Percentiles rank a stretch among this genome's conserved stretches.
phyloP scores from a whole-genome alignment of 2,329 filamentous ascomycete species.

The Ophiosphaerella narmari region DNA sequence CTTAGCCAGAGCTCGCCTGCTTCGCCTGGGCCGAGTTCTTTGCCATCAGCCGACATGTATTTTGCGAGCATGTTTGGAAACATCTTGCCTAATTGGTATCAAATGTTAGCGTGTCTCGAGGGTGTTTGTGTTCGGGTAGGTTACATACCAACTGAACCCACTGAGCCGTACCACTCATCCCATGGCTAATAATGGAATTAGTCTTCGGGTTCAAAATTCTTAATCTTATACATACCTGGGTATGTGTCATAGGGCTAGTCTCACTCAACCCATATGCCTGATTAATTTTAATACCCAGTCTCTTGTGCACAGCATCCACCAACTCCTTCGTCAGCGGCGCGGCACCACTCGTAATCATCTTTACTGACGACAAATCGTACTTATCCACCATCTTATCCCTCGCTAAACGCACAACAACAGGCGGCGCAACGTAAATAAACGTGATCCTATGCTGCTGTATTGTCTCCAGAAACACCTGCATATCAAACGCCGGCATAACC shows the following conservation, averaged over 20 bases:
- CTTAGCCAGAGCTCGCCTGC: constrained; percentile 66
- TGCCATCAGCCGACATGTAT: constrained; percentile 66
- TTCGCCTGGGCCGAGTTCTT: constrained; percentile 65
- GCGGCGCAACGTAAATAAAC: constrained; percentile 80
- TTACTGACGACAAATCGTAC: constrained; percentile 77
- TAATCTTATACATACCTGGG: constrained; percentile 14
- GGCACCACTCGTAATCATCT: constrained; percentile 84
- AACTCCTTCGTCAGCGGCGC: constrained; percentile 81
- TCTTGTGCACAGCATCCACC: constrained; percentile 72
- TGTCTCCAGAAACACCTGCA: constrained; percentile 74
- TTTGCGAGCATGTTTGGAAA: constrained; percentile 79
- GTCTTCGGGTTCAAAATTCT: neutral
- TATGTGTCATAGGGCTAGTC: constrained; percentile 31
- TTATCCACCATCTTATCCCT: constrained; percentile 77
- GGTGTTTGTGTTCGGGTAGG: neutral
- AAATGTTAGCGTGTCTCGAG: neutral
- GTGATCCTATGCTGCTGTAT: constrained; percentile 77
- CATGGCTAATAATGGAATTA: constrained; percentile 18
- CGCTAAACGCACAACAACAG: constrained; percentile 75
- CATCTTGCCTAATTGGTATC: constrained; percentile 60
- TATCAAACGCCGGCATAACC: constrained; percentile 78
- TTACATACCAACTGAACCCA: constrained; percentile 67
- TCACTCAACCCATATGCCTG: constrained; percentile 33
- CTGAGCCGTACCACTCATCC: constrained; percentile 29
- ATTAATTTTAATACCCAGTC: constrained; percentile 58